Base-by-base conservation (phyloP, 306 rosid species). In the Cucurbita moschata region DNA sequence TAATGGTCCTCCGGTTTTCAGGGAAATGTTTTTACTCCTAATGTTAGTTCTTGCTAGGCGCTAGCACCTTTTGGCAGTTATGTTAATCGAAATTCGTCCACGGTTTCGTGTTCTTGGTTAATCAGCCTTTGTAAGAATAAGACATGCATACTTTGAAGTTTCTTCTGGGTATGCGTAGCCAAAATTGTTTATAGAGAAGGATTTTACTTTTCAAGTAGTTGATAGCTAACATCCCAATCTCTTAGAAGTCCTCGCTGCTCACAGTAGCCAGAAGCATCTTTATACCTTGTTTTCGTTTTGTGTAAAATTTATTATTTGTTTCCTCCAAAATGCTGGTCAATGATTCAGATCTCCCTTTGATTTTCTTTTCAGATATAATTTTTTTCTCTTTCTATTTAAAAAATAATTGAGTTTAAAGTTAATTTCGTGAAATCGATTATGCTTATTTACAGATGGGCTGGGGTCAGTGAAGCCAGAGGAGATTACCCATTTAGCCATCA, bases 401-500 rank as follows among this genome's bases (percentile, higher is more conserved):
- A 74, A 56, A 23, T 21, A 74, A 56, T 58, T 1, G 5, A 23
- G 11, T 39, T 38, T 43, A 39, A 74, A 42, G 10, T 43, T 73
- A 12, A 44, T 58, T 15, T 14, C 9, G 39, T 12, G 60, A 50
- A 38, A 18, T 49, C 21, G 3, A 50, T 50, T 56, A 49, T 37
- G 39, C 50, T 51, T 39, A 51, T 78, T 78, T 82, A 76, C 92
- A 94, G 99, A 86, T 94, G 99, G 99, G 79, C 91, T 4, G 97
- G 96, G 78, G 96, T 94, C 73, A 88, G 96, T 78, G 88, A 82
- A 74, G 97, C 97, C 79, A 86, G 97, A 84, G 99, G 97, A 71
- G 99, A 94, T 81, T 94, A 94, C 82, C 99, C 99, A 58, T 94
- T 94, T 85, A 94, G 99, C 86, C 99, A 94, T 86, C 99, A 94